phyloP scores from a whole-genome alignment of 768 basidiomycete genomes.

The Amanita molliuscula region DNA sequence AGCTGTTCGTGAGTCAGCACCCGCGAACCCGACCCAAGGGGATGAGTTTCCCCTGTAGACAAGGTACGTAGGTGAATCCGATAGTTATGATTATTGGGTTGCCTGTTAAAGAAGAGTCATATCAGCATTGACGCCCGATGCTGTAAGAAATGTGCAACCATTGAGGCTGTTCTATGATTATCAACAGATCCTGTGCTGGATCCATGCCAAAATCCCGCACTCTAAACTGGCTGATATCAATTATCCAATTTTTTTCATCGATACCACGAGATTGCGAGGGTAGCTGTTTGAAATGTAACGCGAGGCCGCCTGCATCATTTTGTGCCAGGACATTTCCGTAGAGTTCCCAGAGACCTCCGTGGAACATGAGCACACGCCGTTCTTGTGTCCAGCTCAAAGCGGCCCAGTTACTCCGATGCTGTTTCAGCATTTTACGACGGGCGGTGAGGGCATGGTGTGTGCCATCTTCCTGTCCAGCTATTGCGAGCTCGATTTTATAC shows the following conservation, averaged over 20 bases:
- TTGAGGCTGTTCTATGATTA: slow-evolving; percentile 32
- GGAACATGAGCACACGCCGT: slow-evolving; percentile 25
- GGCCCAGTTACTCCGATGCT: slow-evolving; percentile 12
- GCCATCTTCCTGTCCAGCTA: slow-evolving; percentile 5
- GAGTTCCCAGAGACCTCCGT: slow-evolving; percentile 44
- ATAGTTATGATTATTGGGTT: slow-evolving; percentile 11
- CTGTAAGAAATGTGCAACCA: slow-evolving; percentile 15
- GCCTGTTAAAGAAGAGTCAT: slow-evolving; percentile 4
- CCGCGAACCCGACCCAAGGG: slow-evolving; percentile 24
- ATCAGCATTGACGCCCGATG: background rate
- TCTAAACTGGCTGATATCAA: slow-evolving; percentile 21
- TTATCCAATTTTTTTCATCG: slow-evolving; percentile 31
- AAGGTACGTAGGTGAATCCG: slow-evolving; percentile 37
- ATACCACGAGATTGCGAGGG: slow-evolving; percentile 41
- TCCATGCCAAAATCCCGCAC: slow-evolving; percentile 58
- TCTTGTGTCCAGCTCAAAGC: slow-evolving; percentile 23
- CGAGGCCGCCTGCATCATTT: slow-evolving; percentile 13
- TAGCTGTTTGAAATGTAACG: slow-evolving; percentile 34
- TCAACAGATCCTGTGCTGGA: slow-evolving; percentile 54
- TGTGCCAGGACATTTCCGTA: slow-evolving; percentile 49
- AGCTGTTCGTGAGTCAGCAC: slow-evolving; percentile 21
- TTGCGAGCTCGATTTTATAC: slow-evolving; percentile 10
- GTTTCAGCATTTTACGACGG: slow-evolving; percentile 5
- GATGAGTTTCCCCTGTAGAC: slow-evolving; percentile 35
- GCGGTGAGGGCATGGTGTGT: slow-evolving; percentile 24